Conservation (phyloP, 805 yeast genomes). For the Metschnikowia gruessii region DNA sequence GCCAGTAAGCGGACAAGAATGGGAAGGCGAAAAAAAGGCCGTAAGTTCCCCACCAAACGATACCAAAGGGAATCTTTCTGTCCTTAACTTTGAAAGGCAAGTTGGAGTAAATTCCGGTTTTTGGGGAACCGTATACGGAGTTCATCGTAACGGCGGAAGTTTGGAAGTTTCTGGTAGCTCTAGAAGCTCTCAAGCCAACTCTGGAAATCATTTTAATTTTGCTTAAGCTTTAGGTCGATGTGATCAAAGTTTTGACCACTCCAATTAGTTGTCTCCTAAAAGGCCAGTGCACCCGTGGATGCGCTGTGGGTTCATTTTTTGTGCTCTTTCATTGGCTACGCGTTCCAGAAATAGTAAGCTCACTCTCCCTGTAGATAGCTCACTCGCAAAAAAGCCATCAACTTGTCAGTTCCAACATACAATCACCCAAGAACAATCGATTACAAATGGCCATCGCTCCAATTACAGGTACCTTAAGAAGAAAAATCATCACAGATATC, state of each 20-base stretch:
- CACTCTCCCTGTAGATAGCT: slow-evolving; percentile 13
- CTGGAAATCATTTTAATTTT: slow-evolving; percentile 25
- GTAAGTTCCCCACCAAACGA: slow-evolving; percentile 77
- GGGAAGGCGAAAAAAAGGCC: slow-evolving; percentile 48
- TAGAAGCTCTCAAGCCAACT: slow-evolving; percentile 21
- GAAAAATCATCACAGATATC: slow-evolving; percentile 77
- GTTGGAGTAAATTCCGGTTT: slow-evolving; percentile 79
- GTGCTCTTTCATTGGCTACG: slow-evolving; percentile 17
- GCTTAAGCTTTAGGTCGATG: background rate
- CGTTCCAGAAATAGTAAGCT: slow-evolving; percentile 1
- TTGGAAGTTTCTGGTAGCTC: slow-evolving; percentile 42
- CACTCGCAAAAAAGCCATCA: slow-evolving; percentile 1
- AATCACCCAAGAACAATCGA: slow-evolving; percentile 12
- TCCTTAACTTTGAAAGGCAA: slow-evolving; percentile 91
- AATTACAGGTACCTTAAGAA: slow-evolving; percentile 78
- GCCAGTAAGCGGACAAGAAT: slow-evolving; percentile 73
- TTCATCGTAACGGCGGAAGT: slow-evolving; percentile 39
- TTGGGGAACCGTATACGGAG: slow-evolving; percentile 39
- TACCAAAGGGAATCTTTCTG: slow-evolving; percentile 86
- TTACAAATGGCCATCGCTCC: slow-evolving; percentile 71
- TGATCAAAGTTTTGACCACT: background rate
- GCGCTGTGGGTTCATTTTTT: slow-evolving; percentile 6
- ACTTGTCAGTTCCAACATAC: background rate
- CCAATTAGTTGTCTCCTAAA: background rate
- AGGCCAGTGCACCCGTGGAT: slow-evolving; percentile 5